Evolutionary conservation across 1,139 yeast species (phyloP).

Genomic region (Groenewaldozyma auringiensis): DNA sequence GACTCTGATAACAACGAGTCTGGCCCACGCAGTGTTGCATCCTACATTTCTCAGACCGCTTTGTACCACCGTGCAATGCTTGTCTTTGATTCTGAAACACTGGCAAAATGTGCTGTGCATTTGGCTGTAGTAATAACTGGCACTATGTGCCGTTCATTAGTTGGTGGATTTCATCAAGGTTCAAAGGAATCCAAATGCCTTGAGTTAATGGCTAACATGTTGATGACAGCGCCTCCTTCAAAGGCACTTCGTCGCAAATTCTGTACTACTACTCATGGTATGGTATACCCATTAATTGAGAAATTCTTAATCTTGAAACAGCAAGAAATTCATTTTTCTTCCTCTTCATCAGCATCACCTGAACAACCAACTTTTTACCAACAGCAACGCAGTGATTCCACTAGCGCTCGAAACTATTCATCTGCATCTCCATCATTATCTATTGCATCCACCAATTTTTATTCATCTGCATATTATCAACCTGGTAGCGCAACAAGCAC

Average conservation of each 20-base stretch:
- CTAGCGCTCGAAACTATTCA: too few relatives aligned
- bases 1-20: constrained; percentile 16
- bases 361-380: too few relatives aligned
- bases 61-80: constrained; percentile 59
- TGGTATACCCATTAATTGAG: constrained; percentile 15
- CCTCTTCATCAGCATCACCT: not conserved
- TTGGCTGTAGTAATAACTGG: constrained; percentile 37
- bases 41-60: constrained; percentile 69
- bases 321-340: not conserved
- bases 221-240: constrained; percentile 16
- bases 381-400: too few relatives aligned
- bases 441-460: constrained; percentile 2
- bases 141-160: not conserved
- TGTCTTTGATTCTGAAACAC: constrained; percentile 47
- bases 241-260: constrained; percentile 27
- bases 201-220: constrained; percentile 21
- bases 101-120: constrained; percentile 63
- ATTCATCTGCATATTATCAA: not conserved
- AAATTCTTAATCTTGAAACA: constrained; percentile 9
- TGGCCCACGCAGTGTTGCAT: constrained; percentile 39
- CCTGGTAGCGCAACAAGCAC: not conserved
- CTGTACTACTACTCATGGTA: constrained; percentile 19
- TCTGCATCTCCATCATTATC: constrained; percentile 4
- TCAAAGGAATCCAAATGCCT: constrained; percentile 16
- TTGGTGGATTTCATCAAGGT: not conserved